A percentile compares a stretch with the other conserved stretches of the same genome.
These are phyloP conservation scores for Fusarium solani-melongenae DNA, from an alignment of 2,329 filamentous ascomycete species.

Conservation along the genomic window DNA sequence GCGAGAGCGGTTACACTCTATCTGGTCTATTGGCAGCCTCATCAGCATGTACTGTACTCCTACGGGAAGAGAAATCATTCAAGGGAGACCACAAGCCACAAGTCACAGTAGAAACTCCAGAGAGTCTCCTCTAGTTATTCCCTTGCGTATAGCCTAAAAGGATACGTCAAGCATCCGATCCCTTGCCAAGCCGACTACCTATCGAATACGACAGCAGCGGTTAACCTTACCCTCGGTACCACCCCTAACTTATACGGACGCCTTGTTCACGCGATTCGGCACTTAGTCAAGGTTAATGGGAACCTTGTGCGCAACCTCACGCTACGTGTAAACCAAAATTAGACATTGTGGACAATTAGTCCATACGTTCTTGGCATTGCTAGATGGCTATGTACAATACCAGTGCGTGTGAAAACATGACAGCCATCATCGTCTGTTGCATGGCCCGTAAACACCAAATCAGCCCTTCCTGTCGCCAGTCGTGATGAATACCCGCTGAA, in stretches of 20 bases:
- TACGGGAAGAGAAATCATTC: neutral
- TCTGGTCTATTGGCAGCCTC: neutral
- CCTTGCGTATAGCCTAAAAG: neutral
- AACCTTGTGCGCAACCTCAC: conserved; percentile 15
- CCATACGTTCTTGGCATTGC: conserved; percentile 26
- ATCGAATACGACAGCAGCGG: conserved; percentile 4
- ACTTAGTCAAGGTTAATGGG: conserved; percentile 22
- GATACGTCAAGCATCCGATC: neutral
- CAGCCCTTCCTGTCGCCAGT: conserved; percentile 23
- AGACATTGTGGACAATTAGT: conserved; percentile 6
- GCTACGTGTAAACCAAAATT: neutral
- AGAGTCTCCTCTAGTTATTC: neutral
- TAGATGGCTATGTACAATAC: conserved; percentile 34
- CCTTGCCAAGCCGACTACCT: conserved; percentile 2
- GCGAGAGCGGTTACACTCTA: neutral
- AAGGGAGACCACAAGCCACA: neutral
- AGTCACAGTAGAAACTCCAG: neutral
- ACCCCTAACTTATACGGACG: conserved; percentile 4
- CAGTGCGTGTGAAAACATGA: conserved; percentile 24
- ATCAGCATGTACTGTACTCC: neutral
- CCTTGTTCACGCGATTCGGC: conserved; percentile 2
- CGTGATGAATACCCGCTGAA: conserved; percentile 38
- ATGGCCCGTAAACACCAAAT: conserved; percentile 31
- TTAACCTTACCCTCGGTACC: conserved; percentile 14
- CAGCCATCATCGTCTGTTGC: conserved; percentile 10